Evolutionary conservation across 768 basidiomycete species (phyloP).

Genomic region (Suillus luteus): DNA sequence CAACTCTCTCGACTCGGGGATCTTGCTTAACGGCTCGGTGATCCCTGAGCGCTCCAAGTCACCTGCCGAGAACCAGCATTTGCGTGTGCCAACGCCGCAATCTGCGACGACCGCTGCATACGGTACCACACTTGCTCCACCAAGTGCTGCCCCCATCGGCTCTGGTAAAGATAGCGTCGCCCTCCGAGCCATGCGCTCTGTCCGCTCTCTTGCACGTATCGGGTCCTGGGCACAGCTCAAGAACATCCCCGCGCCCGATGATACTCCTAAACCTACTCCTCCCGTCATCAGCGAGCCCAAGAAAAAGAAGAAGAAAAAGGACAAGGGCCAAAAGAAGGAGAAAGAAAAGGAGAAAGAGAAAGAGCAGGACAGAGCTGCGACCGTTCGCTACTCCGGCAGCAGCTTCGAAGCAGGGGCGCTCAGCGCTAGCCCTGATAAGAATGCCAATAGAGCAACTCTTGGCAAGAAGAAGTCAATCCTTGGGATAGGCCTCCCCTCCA

Average conservation of each 20-base stretch:
- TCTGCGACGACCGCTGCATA: conserved; percentile 28
- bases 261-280: conserved; percentile 23
- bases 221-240: conserved; percentile 70
- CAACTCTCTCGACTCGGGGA: conserved; percentile 60
- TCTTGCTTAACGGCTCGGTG: conserved; percentile 33
- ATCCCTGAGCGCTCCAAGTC: conserved; percentile 20
- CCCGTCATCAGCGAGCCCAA: conserved; percentile 25
- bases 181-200: conserved; percentile 74
- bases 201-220: conserved; percentile 70
- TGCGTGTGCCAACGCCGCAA: conserved; percentile 27
- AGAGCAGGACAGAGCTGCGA: conserved; percentile 37
- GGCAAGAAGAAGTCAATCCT: conserved; percentile 62
- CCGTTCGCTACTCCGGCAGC: conserved; percentile 52
- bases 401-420: conserved; percentile 71
- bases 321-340: conserved; percentile 28
- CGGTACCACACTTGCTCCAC: conserved; percentile 40
- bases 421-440: conserved; percentile 36
- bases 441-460: conserved; percentile 15
- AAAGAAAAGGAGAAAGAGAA: conserved; percentile 27
- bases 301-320: conserved; percentile 41
- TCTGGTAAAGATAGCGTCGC: conserved; percentile 63
- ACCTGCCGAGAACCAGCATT: conserved; percentile 12
- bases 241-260: conserved; percentile 36
- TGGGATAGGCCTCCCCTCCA: conserved; percentile 61
- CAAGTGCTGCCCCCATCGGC: conserved; percentile 28